Base-by-base conservation (phyloP, 192 early-diverging fungal genomes). In the Coemansia sp. region DNA sequence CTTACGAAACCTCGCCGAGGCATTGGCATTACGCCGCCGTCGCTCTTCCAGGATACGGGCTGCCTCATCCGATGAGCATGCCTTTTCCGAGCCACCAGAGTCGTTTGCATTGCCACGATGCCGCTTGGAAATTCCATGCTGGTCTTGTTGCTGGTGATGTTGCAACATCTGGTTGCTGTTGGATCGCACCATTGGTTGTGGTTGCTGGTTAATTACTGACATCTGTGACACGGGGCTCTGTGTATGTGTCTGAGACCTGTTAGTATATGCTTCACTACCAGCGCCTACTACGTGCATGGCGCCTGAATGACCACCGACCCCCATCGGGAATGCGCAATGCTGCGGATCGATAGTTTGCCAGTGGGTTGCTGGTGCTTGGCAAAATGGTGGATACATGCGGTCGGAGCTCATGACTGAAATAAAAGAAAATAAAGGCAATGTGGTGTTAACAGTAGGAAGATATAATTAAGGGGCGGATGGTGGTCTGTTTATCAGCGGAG, bases 1-100 rank as follows among this genome's bases (percentile, higher is more conserved):
- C 54, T 85, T 85, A 49, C 87, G 79, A 64, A 88, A 88, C 34
- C 87, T 57, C 5, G 87, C 85, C 7, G 85, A 87, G 0, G 87
- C 87, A 51, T 76, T 85, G 22, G 87, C 87, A 48, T 88, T 88
- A 49, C 87, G 70, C 49, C 82, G 76, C 59, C 87, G 64, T 52
- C 86, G 83, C 62, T 88, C 87, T 21, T 83, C 83, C 21, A 88
- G 64, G 14, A 88, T 76, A 31, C 83, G 69, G 2, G 76, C 78
- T 0, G 85, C 58, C 61, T 71, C 59, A 34, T 62, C 60, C 0
- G 60, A 62, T 5, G 60, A 62, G 34, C 60, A 62, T 51, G 60
- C 60, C 9, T 54, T 52, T 23, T 62, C 60, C 3, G 54, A 51
- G 4, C 60, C 65, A 3, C 31, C 64, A 14, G 64, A 50, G 3